A percentile compares a stretch with the other conserved stretches of the same genome.
These are phyloP conservation scores for Eragrostis nindensis DNA, from an alignment of 176 grass and related monocot species.

Conservation along the genomic window DNA sequence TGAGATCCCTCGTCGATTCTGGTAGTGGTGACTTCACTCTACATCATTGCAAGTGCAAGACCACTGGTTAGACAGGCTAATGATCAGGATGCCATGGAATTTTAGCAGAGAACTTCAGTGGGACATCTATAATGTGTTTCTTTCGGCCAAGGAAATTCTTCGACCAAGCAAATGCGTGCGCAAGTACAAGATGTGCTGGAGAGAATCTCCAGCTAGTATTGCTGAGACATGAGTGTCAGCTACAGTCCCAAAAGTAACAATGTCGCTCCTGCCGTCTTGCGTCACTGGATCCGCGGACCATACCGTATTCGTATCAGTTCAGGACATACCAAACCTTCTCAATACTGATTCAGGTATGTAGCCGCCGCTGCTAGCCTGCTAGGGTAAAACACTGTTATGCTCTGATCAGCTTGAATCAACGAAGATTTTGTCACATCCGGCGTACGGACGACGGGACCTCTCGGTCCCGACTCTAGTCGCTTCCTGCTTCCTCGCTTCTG, in stretches of 20 bases:
- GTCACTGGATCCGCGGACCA: neutral
- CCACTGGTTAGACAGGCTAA: too few species aligned
- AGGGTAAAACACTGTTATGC: neutral
- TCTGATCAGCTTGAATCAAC: neutral
- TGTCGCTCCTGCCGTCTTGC: neutral
- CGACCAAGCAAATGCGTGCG: neutral
- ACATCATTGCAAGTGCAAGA: neutral
- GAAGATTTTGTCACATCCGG: neutral
- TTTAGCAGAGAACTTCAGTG: neutral
- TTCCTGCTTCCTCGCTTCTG: neutral
- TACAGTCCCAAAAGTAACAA: neutral
- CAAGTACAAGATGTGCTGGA: neutral
- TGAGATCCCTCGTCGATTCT: neutral
- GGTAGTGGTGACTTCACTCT: neutral
- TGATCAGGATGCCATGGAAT: neutral
- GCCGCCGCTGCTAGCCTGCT: too few species aligned
- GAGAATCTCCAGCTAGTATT: neutral
- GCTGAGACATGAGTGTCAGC: neutral
- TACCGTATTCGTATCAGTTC: neutral
- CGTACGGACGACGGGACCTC: neutral
- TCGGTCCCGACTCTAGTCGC: neutral
- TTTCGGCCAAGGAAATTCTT: neutral
- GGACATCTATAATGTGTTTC: neutral
- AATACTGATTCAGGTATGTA: too few species aligned
- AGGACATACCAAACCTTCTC: neutral